These are phyloP conservation scores for Pyricularia sp. DNA, from an alignment of 2,329 filamentous ascomycete species.

Conservation along the genomic window DNA sequence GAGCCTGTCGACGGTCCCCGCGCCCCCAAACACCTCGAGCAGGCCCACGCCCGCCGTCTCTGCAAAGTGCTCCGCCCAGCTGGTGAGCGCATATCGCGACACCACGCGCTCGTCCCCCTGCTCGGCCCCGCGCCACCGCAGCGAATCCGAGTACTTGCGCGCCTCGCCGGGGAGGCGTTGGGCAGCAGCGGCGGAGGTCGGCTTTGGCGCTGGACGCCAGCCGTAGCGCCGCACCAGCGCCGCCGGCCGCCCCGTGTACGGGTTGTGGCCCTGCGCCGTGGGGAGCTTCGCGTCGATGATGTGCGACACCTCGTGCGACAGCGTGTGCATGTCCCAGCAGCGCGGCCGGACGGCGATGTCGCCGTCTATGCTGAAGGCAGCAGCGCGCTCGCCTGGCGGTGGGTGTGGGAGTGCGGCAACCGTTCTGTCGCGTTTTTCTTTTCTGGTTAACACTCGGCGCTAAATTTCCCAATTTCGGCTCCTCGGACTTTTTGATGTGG, in stretches of 20 bases:
- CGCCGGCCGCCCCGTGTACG: not conserved
- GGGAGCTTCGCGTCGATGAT: not conserved
- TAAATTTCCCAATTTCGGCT: not conserved
- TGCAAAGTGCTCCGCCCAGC: slow-evolving; percentile 6
- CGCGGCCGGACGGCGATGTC: slow-evolving; percentile 3
- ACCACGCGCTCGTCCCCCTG: not conserved
- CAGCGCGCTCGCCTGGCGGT: not conserved
- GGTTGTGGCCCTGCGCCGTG: not conserved
- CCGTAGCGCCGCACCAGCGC: not conserved
- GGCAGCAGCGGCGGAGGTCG: no score
- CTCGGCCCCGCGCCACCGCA: not conserved
- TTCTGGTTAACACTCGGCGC: not conserved
- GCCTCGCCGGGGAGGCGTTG: not conserved
- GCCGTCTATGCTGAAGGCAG: not conserved
- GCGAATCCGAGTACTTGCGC: not conserved
- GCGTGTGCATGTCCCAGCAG: slow-evolving; percentile 1
- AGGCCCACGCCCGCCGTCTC: slow-evolving; percentile 1
- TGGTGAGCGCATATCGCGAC: not conserved
- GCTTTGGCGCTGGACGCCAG: not conserved
- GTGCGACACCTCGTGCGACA: slow-evolving; percentile 5
- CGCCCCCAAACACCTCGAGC: slow-evolving; percentile 1
- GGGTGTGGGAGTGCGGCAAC: not conserved
- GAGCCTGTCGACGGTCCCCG: not conserved
- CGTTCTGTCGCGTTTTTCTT: not conserved
- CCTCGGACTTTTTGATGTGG: not conserved